phyloP scores from a whole-genome alignment of 768 basidiomycete genomes.

The Scleroderma bovista region DNA sequence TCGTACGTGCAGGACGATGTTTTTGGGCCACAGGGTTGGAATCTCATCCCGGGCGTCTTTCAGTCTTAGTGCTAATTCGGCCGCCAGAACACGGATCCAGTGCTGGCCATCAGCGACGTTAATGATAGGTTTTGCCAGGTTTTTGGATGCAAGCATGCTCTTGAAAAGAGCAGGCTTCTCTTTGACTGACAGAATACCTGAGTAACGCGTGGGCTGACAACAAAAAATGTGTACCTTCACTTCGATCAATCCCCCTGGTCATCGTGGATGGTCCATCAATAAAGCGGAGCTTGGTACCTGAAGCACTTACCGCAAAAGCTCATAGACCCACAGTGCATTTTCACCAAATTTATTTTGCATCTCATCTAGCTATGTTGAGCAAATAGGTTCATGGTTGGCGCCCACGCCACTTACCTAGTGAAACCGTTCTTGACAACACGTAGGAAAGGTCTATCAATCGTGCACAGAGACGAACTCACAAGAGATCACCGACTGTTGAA shows the following conservation, averaged over 20 bases:
- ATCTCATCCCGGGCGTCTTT: slow-evolving; percentile 70
- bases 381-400: background rate
- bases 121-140: slow-evolving; percentile 73
- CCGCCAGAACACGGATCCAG: slow-evolving; percentile 89
- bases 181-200: slow-evolving; percentile 52
- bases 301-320: slow-evolving; percentile 67
- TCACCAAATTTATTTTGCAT: slow-evolving; percentile 81
- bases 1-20: slow-evolving; percentile 71
- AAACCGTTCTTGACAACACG: slow-evolving; percentile 41
- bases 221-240: slow-evolving; percentile 57
- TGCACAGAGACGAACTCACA: slow-evolving; percentile 46
- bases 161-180: slow-evolving; percentile 77
- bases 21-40: slow-evolving; percentile 88
- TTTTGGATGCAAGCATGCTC: slow-evolving; percentile 97
- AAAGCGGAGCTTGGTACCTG: background rate
- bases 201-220: background rate
- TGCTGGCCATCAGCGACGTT: slow-evolving; percentile 72
- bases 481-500: slow-evolving; percentile 82
- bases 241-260: slow-evolving; percentile 75
- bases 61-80: slow-evolving; percentile 82
- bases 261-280: background rate
- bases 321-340: slow-evolving; percentile 85
- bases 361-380: slow-evolving; percentile 44
- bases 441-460: slow-evolving; percentile 2
- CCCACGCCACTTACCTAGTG: slow-evolving; percentile 41